Evolutionary conservation across 2,329 filamentous ascomycete species (phyloP), one percentile per base, ranked within the genome.

Genomic region (Fusarium beomiforme): DNA sequence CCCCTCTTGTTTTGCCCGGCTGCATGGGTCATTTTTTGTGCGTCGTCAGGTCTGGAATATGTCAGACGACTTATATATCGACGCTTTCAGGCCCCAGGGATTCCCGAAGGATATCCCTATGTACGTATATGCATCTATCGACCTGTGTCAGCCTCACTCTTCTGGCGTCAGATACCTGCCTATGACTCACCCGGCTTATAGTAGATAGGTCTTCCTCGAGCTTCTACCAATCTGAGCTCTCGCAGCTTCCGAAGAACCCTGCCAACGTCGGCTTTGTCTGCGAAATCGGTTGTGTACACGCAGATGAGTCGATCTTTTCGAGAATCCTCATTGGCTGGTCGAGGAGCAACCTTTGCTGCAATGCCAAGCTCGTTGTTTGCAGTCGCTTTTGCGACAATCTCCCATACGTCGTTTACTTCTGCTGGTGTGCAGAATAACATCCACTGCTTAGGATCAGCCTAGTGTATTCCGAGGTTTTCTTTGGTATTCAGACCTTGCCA

Each of bases 281-380:
- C 83, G 77, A 94, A 96, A 78, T 97, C 89, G 43, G 84, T 83
- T 8, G 93, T 97, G 79, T 97, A 97, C 11, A 97, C 84, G 71
- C 92, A 95, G 29, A 97, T 89, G 43, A 96, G 80, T 23, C 89
- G 85, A 23, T 82, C 80, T 44, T 80, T 84, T 26, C 81, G 75
- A 9, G 67, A 64, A 49, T 81, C 77, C n/a, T 82, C 80, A 2
- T 79, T 79, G 9, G 81, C 82, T 13, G 86, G 79, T 49, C 84
- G 82, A 3, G 92, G 89, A 2, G 90, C 79, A 16, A 95, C 91
- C 80, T 96, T 97, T 13, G 93, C 92, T 2, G 83, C 86, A 41
- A 89, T 87, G 0, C 94, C 94, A 4, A 97, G 86, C 70, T 92
- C 86, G 64, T 91, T 90, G 33, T 88, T 86, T 16, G 88, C 87